Evolutionary conservation across 306 rosid species (phyloP), one percentile per base, ranked within the genome.

Genomic region (Castanopsis chinensis): DNA sequence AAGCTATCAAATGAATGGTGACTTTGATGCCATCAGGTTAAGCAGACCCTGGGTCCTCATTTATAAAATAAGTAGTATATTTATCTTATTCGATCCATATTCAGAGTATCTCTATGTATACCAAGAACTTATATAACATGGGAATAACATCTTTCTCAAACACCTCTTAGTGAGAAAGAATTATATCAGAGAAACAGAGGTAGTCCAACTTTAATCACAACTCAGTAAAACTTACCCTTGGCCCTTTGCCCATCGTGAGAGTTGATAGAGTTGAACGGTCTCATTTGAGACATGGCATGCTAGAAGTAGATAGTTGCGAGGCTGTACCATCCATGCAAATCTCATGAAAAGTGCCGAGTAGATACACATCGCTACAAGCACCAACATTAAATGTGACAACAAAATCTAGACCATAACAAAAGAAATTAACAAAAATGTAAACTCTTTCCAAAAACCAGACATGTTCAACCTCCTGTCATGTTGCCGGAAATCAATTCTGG

Each of bases 401-500:
- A 37, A 12, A 82, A 43, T 70, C 74, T 63, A 20, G 73, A 33
- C 74, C 30, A 56, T 58, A 59, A 59, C 13, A 71, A 18, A 37
- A 28, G 14, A 55, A 10, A 57, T 25, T 6, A 19, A n/a, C 7
- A 78, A 55, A 27, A 17, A n/a, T n/a, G 41, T 80, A 33, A n/a
- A 45, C 64, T 35, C 67, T 60, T 74, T 30, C 32, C 20, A 69
- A 65, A 25, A 65, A n/a, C 25, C 30, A 78, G 32, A 59, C 28
- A 45, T 59, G 80, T 76, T 57, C 70, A 80, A 94, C 98, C 97
- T 94, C 75, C 92, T 7, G 97, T 92, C 98, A 94, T 95, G 87
- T 86, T 93, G 78, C 98, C 99, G 19, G 99, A 95, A 60, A 95
- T 93, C 97, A 89, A 79, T 84, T 95, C 99, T 19, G 99, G 94